Evolutionary conservation across 1,139 yeast genomes (phyloP).

Genomic region (Komagataea norvegica): DNA sequence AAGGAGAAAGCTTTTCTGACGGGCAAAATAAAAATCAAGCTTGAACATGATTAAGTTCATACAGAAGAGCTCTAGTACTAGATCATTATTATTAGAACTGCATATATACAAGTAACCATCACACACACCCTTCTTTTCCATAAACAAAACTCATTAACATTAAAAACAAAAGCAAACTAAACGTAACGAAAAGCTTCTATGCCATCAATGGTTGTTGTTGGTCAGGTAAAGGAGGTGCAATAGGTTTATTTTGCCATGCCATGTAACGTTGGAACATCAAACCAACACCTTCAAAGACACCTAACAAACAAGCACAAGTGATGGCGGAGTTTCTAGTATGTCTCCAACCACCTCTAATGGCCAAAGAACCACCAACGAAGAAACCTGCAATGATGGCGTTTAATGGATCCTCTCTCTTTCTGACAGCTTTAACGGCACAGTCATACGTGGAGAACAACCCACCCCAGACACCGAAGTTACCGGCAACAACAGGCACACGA

Average conservation of each 20-base stretch:
- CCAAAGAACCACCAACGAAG: slow-evolving; percentile 96
- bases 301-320: slow-evolving; percentile 94
- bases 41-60: no score
- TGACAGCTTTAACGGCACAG: slow-evolving; percentile 90
- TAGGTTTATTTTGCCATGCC: slow-evolving; percentile 80
- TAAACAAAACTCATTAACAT: slow-evolving; percentile 6
- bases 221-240: slow-evolving; percentile 72
- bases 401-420: slow-evolving; percentile 98
- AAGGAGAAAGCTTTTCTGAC: no score
- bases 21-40: no score
- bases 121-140: not conserved
- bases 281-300: slow-evolving; percentile 98
- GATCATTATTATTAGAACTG: no score
- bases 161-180: slow-evolving; percentile 1
- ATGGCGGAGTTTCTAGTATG: slow-evolving; percentile 96
- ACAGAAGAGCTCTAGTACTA: no score
- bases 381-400: slow-evolving; percentile 98
- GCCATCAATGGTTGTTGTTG: slow-evolving; percentile 37
- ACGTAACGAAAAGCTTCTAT: not conserved
- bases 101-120: slow-evolving; percentile 9
- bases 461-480: slow-evolving; percentile 99
- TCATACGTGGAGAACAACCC: slow-evolving; percentile 94
- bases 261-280: slow-evolving; percentile 88
- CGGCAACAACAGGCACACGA: slow-evolving; percentile 98
- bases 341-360: slow-evolving; percentile 98